A percentile compares a stretch with the other conserved stretches of the same genome.
These are phyloP conservation scores for Metarhizium anisopliae DNA, from an alignment of 2,329 filamentous ascomycete genomes.

Conservation along the genomic window DNA sequence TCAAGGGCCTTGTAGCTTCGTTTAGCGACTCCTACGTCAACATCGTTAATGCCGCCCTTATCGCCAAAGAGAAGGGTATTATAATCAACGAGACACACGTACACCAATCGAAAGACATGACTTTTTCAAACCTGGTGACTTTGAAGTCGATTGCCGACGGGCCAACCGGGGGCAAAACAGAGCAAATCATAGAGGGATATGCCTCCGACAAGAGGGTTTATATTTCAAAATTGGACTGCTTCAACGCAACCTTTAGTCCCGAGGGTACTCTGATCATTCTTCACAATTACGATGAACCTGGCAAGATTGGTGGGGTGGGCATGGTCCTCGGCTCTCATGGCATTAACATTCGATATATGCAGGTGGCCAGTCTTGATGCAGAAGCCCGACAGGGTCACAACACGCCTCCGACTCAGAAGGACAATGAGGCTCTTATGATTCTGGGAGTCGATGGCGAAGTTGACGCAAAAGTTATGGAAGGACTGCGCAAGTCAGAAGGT, in stretches of 20 bases:
- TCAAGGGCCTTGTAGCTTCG: conserved; percentile 64
- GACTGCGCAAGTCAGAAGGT: conserved; percentile 39
- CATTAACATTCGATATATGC: conserved; percentile 77
- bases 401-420: conserved; percentile 15
- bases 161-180: conserved; percentile 12
- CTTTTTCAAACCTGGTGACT: conserved; percentile 64
- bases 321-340: conserved; percentile 58
- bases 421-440: conserved; percentile 73
- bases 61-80: conserved; percentile 70
- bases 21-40: conserved; percentile 66
- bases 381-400: conserved; percentile 14
- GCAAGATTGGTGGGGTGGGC: conserved; percentile 75
- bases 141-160: conserved; percentile 43
- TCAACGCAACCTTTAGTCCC: conserved; percentile 64
- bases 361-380: conserved; percentile 47
- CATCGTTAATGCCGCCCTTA: conserved; percentile 70
- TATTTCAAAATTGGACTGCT: conserved; percentile 66
- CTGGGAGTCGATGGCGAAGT: conserved; percentile 62
- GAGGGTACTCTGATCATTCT: conserved; percentile 68
- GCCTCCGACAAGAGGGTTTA: conserved; percentile 54
- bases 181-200: conserved; percentile 54
- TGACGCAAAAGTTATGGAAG: conserved; percentile 42
- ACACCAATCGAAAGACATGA: conserved; percentile 50
- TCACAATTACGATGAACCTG: conserved; percentile 72
- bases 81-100: conserved; percentile 65